Evolutionary conservation across 345 rosid species (phyloP).

Genomic region (Syzygium oleosum): DNA sequence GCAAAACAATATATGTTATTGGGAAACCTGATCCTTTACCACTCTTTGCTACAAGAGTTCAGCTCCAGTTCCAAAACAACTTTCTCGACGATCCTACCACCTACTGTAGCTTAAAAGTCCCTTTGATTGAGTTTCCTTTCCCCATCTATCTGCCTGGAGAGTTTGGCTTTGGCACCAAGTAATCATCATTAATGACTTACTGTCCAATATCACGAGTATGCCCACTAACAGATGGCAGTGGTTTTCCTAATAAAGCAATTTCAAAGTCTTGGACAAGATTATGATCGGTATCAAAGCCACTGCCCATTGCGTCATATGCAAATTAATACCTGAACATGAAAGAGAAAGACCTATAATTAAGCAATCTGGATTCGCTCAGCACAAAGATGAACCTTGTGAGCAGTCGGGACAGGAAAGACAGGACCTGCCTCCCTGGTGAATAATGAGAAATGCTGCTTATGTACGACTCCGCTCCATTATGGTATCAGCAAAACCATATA

Average conservation of each 20-base stretch:
- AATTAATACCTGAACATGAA: background rate
- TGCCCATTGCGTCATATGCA: background rate
- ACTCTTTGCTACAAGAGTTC: background rate
- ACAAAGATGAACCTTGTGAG: background rate
- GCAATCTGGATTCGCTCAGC: background rate
- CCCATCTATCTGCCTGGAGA: background rate
- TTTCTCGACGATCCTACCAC: background rate
- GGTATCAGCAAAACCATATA: slow-evolving; percentile 26
- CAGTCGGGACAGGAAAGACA: background rate
- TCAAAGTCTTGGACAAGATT: background rate
- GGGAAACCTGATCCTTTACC: background rate
- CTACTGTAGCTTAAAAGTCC: background rate
- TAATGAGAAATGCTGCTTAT: background rate
- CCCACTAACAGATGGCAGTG: background rate
- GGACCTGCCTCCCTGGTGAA: background rate
- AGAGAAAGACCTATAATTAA: background rate
- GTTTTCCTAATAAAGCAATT: background rate
- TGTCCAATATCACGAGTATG: background rate
- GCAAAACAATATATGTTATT: background rate
- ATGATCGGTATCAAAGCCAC: background rate
- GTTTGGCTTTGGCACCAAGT: background rate
- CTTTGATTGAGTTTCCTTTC: background rate
- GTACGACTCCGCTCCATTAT: background rate
- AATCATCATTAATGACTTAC: background rate
- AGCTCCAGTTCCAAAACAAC: background rate